Evolutionary conservation across 345 rosid genomes (phyloP).

Genomic region (Dipteronia dyeriana): DNA sequence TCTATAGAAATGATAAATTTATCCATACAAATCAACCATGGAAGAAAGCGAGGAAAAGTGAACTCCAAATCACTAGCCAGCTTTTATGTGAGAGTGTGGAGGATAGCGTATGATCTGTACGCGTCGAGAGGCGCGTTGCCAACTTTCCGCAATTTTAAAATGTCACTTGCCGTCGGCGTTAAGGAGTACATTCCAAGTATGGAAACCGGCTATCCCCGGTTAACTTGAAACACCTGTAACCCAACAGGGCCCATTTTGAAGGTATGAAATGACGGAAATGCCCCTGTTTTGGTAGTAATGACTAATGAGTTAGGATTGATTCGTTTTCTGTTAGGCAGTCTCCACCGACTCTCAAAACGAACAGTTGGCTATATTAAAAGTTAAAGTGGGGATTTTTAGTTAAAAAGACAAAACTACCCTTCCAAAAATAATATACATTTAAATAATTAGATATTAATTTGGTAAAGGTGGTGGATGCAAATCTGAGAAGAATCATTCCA

Average conservation of each 20-base stretch:
- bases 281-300: slow-evolving; percentile 3
- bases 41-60: no score
- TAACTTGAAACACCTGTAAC: background rate
- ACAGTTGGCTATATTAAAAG: slow-evolving; percentile 4
- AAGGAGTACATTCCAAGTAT: slow-evolving; percentile 5
- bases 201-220: slow-evolving; percentile 34
- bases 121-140: slow-evolving; percentile 14
- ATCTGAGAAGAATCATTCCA: slow-evolving; percentile 11
- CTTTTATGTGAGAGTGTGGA: slow-evolving; percentile 27
- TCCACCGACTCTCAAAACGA: slow-evolving; percentile 23
- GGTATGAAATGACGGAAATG: background rate
- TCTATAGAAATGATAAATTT: no score
- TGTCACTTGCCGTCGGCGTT: slow-evolving; percentile 18
- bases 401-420: slow-evolving; percentile 14
- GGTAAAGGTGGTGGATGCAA: slow-evolving; percentile 17
- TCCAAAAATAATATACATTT: background rate
- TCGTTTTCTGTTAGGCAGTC: slow-evolving; percentile 40
- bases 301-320: slow-evolving; percentile 25
- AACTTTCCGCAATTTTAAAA: background rate
- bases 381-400: background rate
- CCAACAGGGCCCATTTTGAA: background rate
- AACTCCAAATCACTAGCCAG: no score
- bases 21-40: no score
- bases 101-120: slow-evolving; percentile 22
- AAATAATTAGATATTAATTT: background rate